phyloP scores from a whole-genome alignment of 495 filamentous ascomycete genomes.

The Hypoxylon cercidicola region DNA sequence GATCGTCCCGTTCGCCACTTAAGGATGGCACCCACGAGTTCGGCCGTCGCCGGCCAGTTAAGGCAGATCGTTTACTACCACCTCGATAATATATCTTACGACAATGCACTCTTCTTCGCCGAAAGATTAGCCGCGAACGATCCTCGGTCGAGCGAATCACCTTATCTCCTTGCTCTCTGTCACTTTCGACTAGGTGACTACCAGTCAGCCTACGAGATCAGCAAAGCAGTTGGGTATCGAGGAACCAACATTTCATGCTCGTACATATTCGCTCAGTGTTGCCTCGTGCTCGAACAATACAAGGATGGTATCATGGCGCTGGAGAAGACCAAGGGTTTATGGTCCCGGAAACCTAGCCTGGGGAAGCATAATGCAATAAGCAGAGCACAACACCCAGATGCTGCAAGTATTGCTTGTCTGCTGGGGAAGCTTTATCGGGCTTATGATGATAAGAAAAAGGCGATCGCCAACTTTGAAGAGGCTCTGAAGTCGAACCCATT shows the following conservation, averaged over 20 bases:
- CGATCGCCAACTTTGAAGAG: conserved; percentile 84
- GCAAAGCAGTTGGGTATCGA: conserved; percentile 68
- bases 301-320: conserved; percentile 82
- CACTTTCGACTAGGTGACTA: conserved; percentile 83
- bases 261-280: conserved; percentile 91
- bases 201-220: conserved; percentile 72
- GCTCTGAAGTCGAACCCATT: conserved; percentile 92
- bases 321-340: conserved; percentile 75
- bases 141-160: conserved; percentile 77
- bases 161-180: conserved; percentile 84
- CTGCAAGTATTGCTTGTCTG: conserved; percentile 80
- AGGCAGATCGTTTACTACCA: conserved; percentile 90
- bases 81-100: conserved; percentile 86
- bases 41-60: conserved; percentile 76
- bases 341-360: conserved; percentile 76
- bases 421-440: conserved; percentile 88
- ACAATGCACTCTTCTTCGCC: conserved; percentile 92
- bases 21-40: conserved; percentile 76
- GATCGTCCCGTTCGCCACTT: conserved; percentile 2
- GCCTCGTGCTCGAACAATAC: conserved; percentile 78
- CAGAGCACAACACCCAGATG: conserved; percentile 80
- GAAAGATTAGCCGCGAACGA: conserved; percentile 87
- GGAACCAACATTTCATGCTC: conserved; percentile 86
- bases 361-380: conserved; percentile 78
- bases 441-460: conserved; percentile 81